A percentile compares a stretch with the other conserved stretches of the same genome.
phyloP scores from a whole-genome alignment of 2,329 filamentous ascomycete genomes.

The Xenoacremonium recifei region DNA sequence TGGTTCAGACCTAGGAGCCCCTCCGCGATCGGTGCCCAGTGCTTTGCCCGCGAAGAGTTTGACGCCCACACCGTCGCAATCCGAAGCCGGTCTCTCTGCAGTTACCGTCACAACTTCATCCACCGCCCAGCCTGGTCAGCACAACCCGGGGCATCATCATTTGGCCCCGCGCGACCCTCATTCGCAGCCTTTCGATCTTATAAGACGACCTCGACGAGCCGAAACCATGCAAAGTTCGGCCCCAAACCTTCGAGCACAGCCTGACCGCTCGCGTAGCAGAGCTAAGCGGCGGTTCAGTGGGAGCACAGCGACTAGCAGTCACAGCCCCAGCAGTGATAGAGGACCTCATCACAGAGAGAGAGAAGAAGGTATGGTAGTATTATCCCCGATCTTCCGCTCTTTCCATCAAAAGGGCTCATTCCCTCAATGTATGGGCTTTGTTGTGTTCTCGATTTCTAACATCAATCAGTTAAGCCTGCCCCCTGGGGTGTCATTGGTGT shows the following conservation, averaged over 20 bases:
- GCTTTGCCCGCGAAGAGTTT: no score
- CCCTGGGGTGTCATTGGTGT: conserved; percentile 77
- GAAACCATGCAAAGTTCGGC: conserved; percentile 32
- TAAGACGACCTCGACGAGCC: conserved; percentile 41
- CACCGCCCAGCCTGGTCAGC: conserved; percentile 38
- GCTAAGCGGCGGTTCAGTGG: conserved; percentile 75
- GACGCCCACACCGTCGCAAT: conserved; percentile 47
- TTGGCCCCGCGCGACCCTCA: conserved; percentile 44
- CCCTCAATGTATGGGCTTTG: no score
- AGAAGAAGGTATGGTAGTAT: conserved; percentile 57
- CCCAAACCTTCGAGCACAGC: conserved; percentile 42
- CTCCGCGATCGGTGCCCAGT: conserved; percentile 42
- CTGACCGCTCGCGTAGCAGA: conserved; percentile 63
- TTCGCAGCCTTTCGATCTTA: conserved; percentile 42
- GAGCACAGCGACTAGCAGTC: conserved; percentile 78
- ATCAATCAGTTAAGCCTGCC: conserved; percentile 49
- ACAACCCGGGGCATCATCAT: conserved; percentile 43
- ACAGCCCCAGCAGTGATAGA: conserved; percentile 74
- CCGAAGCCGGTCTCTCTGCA: conserved; percentile 50
- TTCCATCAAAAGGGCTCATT: no score
- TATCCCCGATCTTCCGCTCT: no score
- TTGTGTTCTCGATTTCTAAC: conserved; percentile 24
- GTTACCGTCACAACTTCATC: conserved; percentile 55
- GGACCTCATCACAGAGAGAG: conserved; percentile 53
- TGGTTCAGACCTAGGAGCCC: conserved; percentile 48